phyloP scores from a whole-genome alignment of 768 basidiomycete genomes.

The Exsudoporus frostii region DNA sequence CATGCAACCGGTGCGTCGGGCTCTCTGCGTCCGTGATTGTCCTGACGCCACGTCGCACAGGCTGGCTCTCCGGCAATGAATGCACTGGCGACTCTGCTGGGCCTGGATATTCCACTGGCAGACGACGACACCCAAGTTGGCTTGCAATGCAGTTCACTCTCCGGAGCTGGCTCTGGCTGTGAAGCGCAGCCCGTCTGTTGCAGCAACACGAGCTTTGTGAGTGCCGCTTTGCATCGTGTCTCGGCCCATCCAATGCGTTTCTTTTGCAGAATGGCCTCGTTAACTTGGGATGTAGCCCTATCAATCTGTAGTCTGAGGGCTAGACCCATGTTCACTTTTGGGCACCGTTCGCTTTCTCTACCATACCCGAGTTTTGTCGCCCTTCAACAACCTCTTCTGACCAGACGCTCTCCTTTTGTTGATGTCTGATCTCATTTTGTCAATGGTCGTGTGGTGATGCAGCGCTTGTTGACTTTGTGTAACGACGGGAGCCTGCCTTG shows the following conservation, averaged over 20 bases:
- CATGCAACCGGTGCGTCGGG: conserved; percentile 15
- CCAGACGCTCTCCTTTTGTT: conserved; percentile 25
- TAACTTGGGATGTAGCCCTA: conserved; percentile 25
- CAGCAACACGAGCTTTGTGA: conserved; percentile 15
- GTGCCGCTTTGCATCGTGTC: neutral
- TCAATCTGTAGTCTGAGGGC: conserved; percentile 4
- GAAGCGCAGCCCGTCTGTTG: conserved; percentile 23
- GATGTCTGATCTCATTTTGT: conserved; percentile 21
- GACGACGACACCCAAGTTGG: conserved; percentile 11
- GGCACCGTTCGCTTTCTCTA: conserved; percentile 20
- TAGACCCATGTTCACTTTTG: neutral
- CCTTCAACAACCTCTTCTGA: conserved; percentile 9
- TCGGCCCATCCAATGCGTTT: neutral
- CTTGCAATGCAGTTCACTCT: conserved; percentile 16
- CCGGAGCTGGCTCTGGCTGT: conserved; percentile 28
- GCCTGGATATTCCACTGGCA: neutral
- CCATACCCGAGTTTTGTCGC: conserved; percentile 11
- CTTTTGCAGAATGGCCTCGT: conserved; percentile 21
- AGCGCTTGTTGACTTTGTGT: conserved; percentile 7
- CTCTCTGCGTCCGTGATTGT: neutral
- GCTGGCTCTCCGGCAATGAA: conserved; percentile 1
- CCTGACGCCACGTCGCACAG: conserved; percentile 14
- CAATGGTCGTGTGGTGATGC: conserved; percentile 12
- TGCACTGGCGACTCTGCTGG: conserved; percentile 1
- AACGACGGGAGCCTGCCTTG: conserved; percentile 4